These are phyloP conservation scores for Serpula lacrymans DNA, from an alignment of 768 basidiomycete species.

Conservation along the genomic window DNA sequence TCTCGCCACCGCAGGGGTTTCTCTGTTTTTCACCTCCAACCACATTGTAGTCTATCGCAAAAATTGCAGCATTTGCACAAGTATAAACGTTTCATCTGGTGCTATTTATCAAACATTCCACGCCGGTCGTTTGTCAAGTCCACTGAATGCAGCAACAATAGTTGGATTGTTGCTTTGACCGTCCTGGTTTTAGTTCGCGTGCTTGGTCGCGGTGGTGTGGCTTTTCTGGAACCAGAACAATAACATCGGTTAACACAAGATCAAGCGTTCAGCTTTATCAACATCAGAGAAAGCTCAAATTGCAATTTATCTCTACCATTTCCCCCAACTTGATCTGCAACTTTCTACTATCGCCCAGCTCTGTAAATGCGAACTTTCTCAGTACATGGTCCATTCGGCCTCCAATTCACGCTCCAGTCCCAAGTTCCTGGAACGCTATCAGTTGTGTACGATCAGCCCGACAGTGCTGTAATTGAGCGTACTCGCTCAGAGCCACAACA, in stretches of 20 bases:
- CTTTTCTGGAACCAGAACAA: not conserved
- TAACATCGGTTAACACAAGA: no score
- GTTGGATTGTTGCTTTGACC: no score
- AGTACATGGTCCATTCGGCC: slow-evolving; percentile 17
- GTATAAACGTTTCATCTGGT: no score
- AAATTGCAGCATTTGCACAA: no score
- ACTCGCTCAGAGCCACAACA: slow-evolving; percentile 20
- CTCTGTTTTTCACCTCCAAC: no score
- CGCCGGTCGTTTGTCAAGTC: no score
- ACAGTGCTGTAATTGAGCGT: slow-evolving; percentile 8
- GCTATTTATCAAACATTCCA: no score
- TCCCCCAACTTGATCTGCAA: not conserved
- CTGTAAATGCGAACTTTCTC: slow-evolving; percentile 9
- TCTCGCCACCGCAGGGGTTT: no score
- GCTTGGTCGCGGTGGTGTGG: not conserved
- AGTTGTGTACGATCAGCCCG: slow-evolving; percentile 7
- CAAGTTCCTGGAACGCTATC: slow-evolving; percentile 9
- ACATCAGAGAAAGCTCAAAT: not conserved
- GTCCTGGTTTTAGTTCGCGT: no score
- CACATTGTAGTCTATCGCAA: no score
- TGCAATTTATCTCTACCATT: not conserved
- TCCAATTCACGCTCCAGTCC: slow-evolving; percentile 15
- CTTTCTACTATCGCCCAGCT: not conserved
- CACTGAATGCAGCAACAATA: no score
- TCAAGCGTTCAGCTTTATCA: no score